A percentile compares a stretch with the other conserved stretches of the same genome.
These are phyloP conservation scores for Fragaria nilgerrensis DNA, from an alignment of 306 rosid species.

Conservation along the genomic window DNA sequence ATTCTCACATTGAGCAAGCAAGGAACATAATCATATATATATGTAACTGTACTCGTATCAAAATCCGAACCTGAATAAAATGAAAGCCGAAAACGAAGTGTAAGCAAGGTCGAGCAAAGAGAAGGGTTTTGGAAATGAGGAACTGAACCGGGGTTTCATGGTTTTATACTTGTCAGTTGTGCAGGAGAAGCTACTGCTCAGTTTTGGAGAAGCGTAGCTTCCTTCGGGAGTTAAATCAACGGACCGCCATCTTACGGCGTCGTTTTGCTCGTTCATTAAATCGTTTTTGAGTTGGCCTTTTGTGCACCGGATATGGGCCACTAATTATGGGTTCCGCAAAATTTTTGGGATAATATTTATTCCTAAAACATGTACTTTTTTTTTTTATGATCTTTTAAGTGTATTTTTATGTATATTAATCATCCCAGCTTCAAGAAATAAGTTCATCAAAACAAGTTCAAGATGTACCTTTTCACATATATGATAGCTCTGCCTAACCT, in stretches of 20 bases:
- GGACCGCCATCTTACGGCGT: background rate
- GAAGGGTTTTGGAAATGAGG: background rate
- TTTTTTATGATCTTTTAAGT: too few relatives aligned
- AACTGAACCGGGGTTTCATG: background rate
- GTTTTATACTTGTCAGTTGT: background rate
- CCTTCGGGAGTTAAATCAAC: background rate
- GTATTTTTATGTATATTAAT: too few relatives aligned
- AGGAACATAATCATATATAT: too few relatives aligned
- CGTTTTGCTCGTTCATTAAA: background rate
- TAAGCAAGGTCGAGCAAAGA: background rate
- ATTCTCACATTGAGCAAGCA: background rate
- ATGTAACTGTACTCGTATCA: too few relatives aligned
- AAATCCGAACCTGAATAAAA: background rate
- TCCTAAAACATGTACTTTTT: too few relatives aligned
- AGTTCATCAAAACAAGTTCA: too few relatives aligned
- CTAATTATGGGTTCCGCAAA: accelerated
- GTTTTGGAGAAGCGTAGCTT: background rate
- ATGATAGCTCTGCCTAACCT: too few relatives aligned
- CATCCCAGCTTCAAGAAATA: too few relatives aligned
- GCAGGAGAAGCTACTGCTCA: background rate
- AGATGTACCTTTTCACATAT: too few relatives aligned
- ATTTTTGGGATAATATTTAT: too few relatives aligned
- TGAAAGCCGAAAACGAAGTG: background rate
- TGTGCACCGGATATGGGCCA: background rate
- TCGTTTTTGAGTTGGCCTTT: background rate